A percentile compares a stretch with the other conserved stretches of the same genome.
Evolutionary conservation across 2,329 filamentous ascomycete species (phyloP).

Genomic region (Hirsutella minnesotensis): DNA sequence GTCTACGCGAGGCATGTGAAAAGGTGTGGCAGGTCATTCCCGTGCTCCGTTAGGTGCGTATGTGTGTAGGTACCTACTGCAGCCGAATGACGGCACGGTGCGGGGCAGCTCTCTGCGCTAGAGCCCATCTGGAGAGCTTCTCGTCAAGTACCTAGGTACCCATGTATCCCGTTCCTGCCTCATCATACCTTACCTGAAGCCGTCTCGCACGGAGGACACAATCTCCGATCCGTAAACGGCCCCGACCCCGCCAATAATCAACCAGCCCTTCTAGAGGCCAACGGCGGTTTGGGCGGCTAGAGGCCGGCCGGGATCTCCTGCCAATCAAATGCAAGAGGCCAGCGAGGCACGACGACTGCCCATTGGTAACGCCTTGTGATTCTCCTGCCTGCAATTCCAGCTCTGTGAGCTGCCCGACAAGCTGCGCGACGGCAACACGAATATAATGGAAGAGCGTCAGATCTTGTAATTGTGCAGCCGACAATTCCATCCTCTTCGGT

Average conservation of each 20-base stretch:
- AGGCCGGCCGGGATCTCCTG: not conserved
- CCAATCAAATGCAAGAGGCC: slow-evolving; percentile 4
- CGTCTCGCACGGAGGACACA: not conserved
- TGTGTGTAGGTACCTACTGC: too few relatives aligned
- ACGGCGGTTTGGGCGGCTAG: not conserved
- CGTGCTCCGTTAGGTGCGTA: too few relatives aligned
- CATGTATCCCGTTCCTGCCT: too few relatives aligned
- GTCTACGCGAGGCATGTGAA: too few relatives aligned
- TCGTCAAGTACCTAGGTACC: too few relatives aligned
- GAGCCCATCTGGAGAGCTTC: too few relatives aligned
- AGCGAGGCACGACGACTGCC: slow-evolving; percentile 4
- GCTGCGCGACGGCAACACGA: slow-evolving; percentile 2
- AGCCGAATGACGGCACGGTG: too few relatives aligned
- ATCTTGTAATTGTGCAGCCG: slow-evolving; percentile 4
- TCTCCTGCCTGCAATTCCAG: not conserved
- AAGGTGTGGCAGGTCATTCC: too few relatives aligned
- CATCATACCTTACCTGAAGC: too few relatives aligned
- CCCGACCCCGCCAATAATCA: not conserved
- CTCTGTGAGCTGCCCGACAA: not conserved
- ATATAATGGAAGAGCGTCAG: slow-evolving; percentile 8
- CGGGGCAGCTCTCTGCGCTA: too few relatives aligned
- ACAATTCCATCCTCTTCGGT: not conserved
- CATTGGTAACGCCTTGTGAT: not conserved
- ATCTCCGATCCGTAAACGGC: not conserved
- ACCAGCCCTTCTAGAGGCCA: not conserved